Percentiles rank a stretch among this genome's conserved stretches.
Evolutionary conservation across 164 flowering plant genomes (phyloP).

Genomic region (Nymphaea colorata): DNA sequence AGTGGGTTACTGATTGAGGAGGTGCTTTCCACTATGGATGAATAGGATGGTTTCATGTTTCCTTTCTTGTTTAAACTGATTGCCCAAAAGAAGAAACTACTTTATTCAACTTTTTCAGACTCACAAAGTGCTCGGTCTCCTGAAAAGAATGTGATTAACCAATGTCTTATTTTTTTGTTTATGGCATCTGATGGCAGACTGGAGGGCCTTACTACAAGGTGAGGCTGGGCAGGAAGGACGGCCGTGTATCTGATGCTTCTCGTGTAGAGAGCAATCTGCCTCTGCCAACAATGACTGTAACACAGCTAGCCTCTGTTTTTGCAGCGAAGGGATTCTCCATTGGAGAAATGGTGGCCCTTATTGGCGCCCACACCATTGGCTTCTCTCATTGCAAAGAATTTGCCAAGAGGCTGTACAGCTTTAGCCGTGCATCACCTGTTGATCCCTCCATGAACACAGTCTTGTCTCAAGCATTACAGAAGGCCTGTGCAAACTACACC

Average conservation of each 20-base stretch:
- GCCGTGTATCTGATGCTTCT: slow-evolving; percentile 25
- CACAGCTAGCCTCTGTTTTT: slow-evolving; percentile 29
- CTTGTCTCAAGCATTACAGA: slow-evolving; percentile 28
- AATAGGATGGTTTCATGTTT: no score
- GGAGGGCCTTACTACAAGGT: slow-evolving; percentile 68
- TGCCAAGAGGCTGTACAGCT: slow-evolving; percentile 26
- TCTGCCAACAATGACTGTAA: slow-evolving; percentile 25
- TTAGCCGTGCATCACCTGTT: slow-evolving; percentile 12
- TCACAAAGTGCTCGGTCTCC: not conserved
- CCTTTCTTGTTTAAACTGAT: no score
- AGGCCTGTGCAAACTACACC: slow-evolving; percentile 30
- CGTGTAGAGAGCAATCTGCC: slow-evolving; percentile 37
- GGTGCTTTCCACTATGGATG: no score
- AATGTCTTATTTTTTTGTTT: not conserved
- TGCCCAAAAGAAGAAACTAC: no score
- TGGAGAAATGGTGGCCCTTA: slow-evolving; percentile 57
- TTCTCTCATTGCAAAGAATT: slow-evolving; percentile 73
- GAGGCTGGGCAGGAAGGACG: slow-evolving; percentile 45
- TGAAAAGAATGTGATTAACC: not conserved
- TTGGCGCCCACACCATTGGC: slow-evolving; percentile 75
- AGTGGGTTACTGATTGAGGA: no score
- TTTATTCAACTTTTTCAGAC: no score
- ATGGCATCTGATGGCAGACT: not conserved
- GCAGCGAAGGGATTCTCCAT: slow-evolving; percentile 22
- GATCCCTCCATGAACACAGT: slow-evolving; percentile 40